Conservation (phyloP, 371 early-diverging fungal genomes). For the Catenaria anguillulae region DNA sequence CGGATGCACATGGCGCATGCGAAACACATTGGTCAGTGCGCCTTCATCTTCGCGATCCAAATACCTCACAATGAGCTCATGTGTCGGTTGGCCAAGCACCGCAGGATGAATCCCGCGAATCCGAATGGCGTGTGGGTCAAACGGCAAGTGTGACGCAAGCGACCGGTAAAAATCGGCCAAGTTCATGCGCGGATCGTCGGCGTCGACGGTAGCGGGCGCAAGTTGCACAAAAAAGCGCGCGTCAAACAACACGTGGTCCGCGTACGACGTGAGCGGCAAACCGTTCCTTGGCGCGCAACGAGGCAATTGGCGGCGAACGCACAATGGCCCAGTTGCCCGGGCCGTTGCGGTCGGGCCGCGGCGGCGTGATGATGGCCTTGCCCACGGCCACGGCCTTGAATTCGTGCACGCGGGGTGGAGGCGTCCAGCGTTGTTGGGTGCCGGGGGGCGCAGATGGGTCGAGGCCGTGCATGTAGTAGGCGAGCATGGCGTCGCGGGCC, state of each 20-base stretch:
- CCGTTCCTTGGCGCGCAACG: not conserved
- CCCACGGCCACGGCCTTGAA: not conserved
- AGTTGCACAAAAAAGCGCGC: not conserved
- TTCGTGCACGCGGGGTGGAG: not conserved
- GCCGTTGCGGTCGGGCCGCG: constrained; percentile 1
- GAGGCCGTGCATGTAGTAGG: not conserved
- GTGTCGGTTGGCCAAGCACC: not conserved
- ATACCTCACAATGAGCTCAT: not conserved
- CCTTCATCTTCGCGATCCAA: not conserved
- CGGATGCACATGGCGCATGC: not conserved
- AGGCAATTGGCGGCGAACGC: not conserved
- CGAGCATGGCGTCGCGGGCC: constrained; percentile 2
- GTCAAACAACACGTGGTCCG: not conserved
- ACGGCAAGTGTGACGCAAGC: not conserved
- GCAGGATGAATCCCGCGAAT: not conserved
- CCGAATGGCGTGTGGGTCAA: not conserved
- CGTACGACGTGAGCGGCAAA: not conserved
- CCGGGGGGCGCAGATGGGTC: not conserved
- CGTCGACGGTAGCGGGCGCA: not conserved
- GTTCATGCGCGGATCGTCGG: not conserved
- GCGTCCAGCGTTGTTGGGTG: not conserved
- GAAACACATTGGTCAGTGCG: not conserved
- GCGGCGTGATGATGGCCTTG: not conserved
- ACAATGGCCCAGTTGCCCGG: not conserved
- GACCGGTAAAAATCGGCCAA: not conserved